Evolutionary conservation across 2,329 filamentous ascomycete genomes (phyloP).

Genomic region (Monosporascus sp.): DNA sequence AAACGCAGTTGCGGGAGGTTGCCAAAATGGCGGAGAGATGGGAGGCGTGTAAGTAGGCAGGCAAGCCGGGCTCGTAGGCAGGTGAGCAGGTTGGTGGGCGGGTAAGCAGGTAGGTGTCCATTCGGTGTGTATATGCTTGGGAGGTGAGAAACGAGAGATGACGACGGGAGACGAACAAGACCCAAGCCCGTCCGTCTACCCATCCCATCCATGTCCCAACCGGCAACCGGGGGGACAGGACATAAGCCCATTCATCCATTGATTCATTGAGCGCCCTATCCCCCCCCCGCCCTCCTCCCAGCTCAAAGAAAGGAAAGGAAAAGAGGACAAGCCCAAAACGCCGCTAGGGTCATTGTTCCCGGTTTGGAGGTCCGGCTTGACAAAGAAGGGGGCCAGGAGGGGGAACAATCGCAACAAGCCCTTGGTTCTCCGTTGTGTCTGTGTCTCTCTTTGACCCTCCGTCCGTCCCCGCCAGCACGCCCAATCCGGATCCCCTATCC

Average conservation of each 20-base stretch:
- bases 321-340: background rate
- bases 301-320: background rate
- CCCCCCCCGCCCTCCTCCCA: background rate
- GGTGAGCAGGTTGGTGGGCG: background rate
- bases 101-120: background rate
- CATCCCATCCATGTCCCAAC: background rate
- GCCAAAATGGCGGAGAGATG: no score
- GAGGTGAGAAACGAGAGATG: background rate
- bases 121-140: background rate
- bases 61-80: background rate
- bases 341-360: background rate
- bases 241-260: background rate
- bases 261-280: background rate
- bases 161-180: background rate
- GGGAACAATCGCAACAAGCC: slow-evolving; percentile 20
- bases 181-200: background rate
- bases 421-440: slow-evolving; percentile 17
- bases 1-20: background rate
- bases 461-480: background rate
- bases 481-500: background rate
- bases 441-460: slow-evolving; percentile 9
- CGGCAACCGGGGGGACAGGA: background rate
- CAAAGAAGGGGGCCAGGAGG: background rate
- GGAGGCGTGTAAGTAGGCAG: background rate
- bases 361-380: background rate